Conservation (phyloP, 2,329 filamentous ascomycete genomes). For the Thelonectria rubi region DNA sequence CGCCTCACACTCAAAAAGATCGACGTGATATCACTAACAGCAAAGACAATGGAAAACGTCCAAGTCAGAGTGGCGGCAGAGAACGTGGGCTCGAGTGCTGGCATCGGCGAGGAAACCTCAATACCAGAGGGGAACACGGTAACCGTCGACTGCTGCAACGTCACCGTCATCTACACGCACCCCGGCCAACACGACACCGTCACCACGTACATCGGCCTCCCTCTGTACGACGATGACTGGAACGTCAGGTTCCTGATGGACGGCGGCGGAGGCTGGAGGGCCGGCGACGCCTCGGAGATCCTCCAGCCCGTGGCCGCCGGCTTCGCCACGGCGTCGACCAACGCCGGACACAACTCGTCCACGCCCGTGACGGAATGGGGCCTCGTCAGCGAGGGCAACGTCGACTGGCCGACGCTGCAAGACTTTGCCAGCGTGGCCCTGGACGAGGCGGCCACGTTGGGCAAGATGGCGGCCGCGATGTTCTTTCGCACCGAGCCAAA, state of each 20-base stretch:
- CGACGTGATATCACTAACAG: conserved; percentile 1
- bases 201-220: conserved; percentile 24
- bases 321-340: conserved; percentile 23
- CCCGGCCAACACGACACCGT: conserved; percentile 30
- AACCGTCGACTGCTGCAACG: conserved; percentile 19
- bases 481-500: conserved; percentile 51
- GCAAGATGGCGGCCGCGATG: conserved; percentile 51
- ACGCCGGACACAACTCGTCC: conserved; percentile 19
- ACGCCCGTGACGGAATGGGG: conserved; percentile 27
- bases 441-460: conserved; percentile 49
- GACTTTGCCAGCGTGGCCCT: conserved; percentile 42
- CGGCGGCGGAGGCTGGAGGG: conserved; percentile 29
- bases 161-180: conserved; percentile 26
- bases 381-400: conserved; percentile 26
- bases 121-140: background rate
- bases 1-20: conserved; percentile 2
- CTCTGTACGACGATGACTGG: conserved; percentile 18
- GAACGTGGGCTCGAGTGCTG: background rate
- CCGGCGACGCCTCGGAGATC: conserved; percentile 9
- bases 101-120: no score
- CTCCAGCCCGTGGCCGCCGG: conserved; percentile 15
- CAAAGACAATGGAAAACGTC: background rate
- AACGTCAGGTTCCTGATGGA: conserved; percentile 29
- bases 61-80: background rate
- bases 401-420: conserved; percentile 38